Percentiles rank a stretch among this genome's conserved stretches.
Evolutionary conservation across 2,329 filamentous ascomycete species (phyloP).

Genomic region (Trichoderma citrinoviride): DNA sequence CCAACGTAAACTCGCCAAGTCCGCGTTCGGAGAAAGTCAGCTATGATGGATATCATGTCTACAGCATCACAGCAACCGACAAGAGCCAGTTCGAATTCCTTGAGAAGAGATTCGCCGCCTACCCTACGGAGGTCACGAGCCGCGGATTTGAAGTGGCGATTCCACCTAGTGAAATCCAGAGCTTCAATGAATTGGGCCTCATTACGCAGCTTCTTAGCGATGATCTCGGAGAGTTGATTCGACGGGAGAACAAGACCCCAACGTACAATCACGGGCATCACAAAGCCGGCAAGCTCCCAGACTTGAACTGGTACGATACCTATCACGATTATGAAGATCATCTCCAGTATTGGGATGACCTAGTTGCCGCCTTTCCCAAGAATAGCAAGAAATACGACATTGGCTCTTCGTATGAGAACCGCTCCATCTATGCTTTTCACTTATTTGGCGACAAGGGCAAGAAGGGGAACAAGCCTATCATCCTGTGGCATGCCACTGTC

Average conservation of each 20-base stretch:
- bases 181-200: conserved; percentile 1
- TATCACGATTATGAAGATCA: conserved; percentile 55
- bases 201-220: neutral
- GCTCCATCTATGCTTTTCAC: conserved; percentile 60
- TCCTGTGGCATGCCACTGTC: conserved; percentile 56
- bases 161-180: neutral
- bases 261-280: neutral
- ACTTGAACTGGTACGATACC: conserved; percentile 47
- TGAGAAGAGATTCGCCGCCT: neutral
- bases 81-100: neutral
- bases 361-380: conserved; percentile 41
- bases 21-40: neutral
- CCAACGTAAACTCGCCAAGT: neutral
- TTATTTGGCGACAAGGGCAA: conserved; percentile 48
- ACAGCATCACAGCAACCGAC: neutral
- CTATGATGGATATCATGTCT: conserved; percentile 6
- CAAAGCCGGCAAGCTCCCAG: neutral
- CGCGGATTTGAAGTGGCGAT: conserved; percentile 3
- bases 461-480: conserved; percentile 47
- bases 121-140: conserved; percentile 1
- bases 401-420: conserved; percentile 47
- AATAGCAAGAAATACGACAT: conserved; percentile 50
- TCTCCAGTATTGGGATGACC: conserved; percentile 44
- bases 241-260: neutral
- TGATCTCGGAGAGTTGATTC: conserved; percentile 3